Conservation (phyloP, 108 stramenopile genomes). For the Nitzschia putrida region DNA sequence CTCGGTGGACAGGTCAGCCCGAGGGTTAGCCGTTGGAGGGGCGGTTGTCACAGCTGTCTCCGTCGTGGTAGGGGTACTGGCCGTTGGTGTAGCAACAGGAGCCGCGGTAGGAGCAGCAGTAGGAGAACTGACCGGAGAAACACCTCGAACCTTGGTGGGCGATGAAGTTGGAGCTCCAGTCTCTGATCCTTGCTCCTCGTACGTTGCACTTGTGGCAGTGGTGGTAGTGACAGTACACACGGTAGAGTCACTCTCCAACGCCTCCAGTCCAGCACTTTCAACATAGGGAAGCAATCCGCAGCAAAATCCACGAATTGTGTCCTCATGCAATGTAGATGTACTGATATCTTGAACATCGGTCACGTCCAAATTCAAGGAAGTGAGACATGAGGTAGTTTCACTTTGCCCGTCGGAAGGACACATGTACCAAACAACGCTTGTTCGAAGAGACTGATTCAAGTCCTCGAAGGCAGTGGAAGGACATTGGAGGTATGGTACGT, state of each 20-base stretch:
- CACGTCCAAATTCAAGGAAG: not conserved
- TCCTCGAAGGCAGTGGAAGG: not conserved
- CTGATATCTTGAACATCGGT: not conserved
- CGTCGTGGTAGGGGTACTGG: not conserved
- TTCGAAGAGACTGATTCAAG: not conserved
- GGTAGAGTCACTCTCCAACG: not conserved
- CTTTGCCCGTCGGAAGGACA: constrained; percentile 4
- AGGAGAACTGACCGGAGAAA: not conserved
- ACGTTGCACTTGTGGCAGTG: not conserved
- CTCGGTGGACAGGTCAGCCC: not conserved
- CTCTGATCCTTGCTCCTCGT: not conserved
- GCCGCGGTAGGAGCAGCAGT: not conserved
- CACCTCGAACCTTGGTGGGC: not conserved
- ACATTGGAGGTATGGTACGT: constrained; percentile 6
- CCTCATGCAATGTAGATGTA: not conserved
- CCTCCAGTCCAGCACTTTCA: not conserved
- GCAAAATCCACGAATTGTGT: constrained; percentile 6
- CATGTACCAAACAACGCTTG: constrained; percentile 11
- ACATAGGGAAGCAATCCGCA: constrained; percentile 9
- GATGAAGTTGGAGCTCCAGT: not conserved
- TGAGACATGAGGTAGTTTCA: not conserved
- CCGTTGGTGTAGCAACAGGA: not conserved
- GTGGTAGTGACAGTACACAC: not conserved
- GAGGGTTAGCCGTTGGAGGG: not conserved
- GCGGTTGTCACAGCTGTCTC: not conserved